Conservation (phyloP, 2,329 filamentous ascomycete species). For the Alternaria brassicae region DNA sequence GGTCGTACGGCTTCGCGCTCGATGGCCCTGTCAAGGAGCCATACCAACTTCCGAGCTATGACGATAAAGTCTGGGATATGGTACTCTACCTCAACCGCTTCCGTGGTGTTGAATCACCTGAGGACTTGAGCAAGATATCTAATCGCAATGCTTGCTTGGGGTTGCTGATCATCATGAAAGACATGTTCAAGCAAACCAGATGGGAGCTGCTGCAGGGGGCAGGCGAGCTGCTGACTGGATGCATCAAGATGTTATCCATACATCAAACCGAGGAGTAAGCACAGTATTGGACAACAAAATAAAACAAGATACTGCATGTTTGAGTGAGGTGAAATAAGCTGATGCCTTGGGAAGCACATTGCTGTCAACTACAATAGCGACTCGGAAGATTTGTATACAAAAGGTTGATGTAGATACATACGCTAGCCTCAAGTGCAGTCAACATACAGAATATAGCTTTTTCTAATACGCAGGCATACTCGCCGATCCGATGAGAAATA, state of each 20-base stretch:
- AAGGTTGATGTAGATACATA: no score
- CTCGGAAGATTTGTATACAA: no score
- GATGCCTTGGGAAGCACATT: no score
- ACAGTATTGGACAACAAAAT: no score
- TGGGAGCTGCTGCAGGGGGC: conserved; percentile 95
- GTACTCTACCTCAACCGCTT: conserved; percentile 77
- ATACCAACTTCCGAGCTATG: conserved; percentile 63
- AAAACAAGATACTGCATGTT: no score
- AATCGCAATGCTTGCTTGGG: conserved; percentile 86
- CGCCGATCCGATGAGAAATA: no score
- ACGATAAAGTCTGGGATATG: conserved; percentile 79
- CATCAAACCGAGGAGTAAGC: no score
- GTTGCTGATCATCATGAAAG: conserved; percentile 79
- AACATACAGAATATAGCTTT: no score
- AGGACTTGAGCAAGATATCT: conserved; percentile 74
- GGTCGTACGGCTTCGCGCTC: conserved; percentile 91
- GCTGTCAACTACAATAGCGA: no score
- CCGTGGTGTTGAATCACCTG: conserved; percentile 74
- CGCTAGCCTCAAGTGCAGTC: no score
- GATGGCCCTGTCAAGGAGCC: conserved; percentile 74
- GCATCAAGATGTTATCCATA: conserved; percentile 75
- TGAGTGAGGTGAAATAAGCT: no score
- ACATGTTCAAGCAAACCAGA: conserved; percentile 80
- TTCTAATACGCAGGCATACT: no score
- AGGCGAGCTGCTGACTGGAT: conserved; percentile 78